Base-by-base conservation (phyloP, 2,329 filamentous ascomycete species). In the Pezicula radicicola region DNA sequence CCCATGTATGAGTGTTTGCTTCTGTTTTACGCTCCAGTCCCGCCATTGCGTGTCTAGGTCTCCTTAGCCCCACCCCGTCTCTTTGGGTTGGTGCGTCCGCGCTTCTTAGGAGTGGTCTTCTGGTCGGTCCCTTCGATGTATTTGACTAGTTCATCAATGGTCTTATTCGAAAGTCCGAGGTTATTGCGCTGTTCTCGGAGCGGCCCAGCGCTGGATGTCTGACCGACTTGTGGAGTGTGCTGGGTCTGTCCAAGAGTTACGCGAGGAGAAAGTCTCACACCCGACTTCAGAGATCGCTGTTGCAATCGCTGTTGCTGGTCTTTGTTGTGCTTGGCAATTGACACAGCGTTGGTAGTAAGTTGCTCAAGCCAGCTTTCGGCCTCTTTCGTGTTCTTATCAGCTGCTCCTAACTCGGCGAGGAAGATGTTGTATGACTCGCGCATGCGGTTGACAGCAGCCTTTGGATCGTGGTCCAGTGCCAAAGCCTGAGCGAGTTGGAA, bases 331-430 rank as follows among this genome's bases (percentile, higher is more conserved):
- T 95, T 97, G 47, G 92, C 93, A 60, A 97, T 91, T 33, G 85
- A 88, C 39, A 99, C 94, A 42, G 94, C 94, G 64, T 95, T 97
- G 71, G 95, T 89, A 0, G 93, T 97, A 53, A 99, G 82, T 71
- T 96, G 92, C 72, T 96, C 91, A 21, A 97, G 83, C 94, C 94
- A 99, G 66, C 83, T 89, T 75, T 96, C 92, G 2, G 94, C 93
- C 70, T 99, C 94, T 76, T 96, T 97, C 57, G 94, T 99, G 76
- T 99, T 97, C 71, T 92, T 91, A 71, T 97, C 92, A 37, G 96
- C 86, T 2, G 91, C 77, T 27, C 94, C 94, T 5, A 99, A 85
- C 65, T 94, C 85, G 52, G 78, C 76, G 57, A 92, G 83, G 85
- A 99, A 99, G 68, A 97, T 95, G 72, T 88, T 96, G 77, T 92